phyloP scores from a whole-genome alignment of 2,329 filamentous ascomycete species.

The Ophiostoma tasmaniense region DNA sequence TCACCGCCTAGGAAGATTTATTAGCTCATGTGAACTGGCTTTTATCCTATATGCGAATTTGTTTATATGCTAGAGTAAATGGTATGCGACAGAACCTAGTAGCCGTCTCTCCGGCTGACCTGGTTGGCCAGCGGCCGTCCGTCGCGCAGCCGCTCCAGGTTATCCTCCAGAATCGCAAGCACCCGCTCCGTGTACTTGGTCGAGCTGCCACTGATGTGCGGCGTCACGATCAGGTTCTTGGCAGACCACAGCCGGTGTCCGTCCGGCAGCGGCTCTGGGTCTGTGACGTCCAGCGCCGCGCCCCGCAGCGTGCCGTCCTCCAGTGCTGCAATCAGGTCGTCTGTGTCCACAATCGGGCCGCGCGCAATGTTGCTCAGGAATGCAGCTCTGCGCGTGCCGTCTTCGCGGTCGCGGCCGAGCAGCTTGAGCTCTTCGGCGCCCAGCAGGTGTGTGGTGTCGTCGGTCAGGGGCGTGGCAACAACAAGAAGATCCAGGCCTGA shows the following conservation, averaged over 20 bases:
- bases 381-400: slow-evolving; percentile 34
- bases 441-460: slow-evolving; percentile 42
- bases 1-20: background rate
- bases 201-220: slow-evolving; percentile 39
- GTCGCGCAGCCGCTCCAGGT: slow-evolving; percentile 27
- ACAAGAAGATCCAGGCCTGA: slow-evolving; percentile 46
- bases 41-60: too few species aligned
- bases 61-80: too few species aligned
- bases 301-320: slow-evolving; percentile 41
- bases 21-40: too few species aligned
- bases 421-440: slow-evolving; percentile 41
- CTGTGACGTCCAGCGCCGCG: slow-evolving; percentile 69
- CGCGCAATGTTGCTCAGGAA: slow-evolving; percentile 66
- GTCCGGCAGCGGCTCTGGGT: slow-evolving; percentile 65
- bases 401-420: slow-evolving; percentile 24
- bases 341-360: slow-evolving; percentile 41
- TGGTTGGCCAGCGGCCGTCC: slow-evolving; percentile 20
- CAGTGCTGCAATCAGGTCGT: slow-evolving; percentile 55
- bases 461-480: slow-evolving; percentile 43
- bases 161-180: slow-evolving; percentile 35
- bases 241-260: slow-evolving; percentile 62
- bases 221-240: slow-evolving; percentile 57
- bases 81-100: slow-evolving; percentile 6
- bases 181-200: slow-evolving; percentile 34
- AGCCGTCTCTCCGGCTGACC: slow-evolving; percentile 21